Conservation (phyloP, 2,329 filamentous ascomycete genomes). For the Colletotrichum sp. region DNA sequence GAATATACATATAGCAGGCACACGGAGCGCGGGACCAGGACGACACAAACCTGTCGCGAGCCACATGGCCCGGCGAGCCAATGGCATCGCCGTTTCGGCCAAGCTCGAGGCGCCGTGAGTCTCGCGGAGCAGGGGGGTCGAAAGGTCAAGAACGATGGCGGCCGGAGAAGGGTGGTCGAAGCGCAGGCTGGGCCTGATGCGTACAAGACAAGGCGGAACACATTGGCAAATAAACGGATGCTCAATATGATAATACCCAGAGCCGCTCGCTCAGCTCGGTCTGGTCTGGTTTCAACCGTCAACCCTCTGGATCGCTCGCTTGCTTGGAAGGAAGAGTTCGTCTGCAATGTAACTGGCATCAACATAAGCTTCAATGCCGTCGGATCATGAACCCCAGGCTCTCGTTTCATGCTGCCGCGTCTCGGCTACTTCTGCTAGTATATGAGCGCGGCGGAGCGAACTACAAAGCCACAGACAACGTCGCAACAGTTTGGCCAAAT, state of each 20-base stretch:
- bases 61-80: not conserved
- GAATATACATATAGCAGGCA: not conserved
- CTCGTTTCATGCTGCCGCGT: conserved; percentile 9
- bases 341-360: not conserved
- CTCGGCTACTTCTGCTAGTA: not conserved
- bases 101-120: conserved; percentile 17
- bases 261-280: not conserved
- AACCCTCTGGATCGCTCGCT: not conserved
- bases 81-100: not conserved
- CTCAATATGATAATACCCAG: not conserved
- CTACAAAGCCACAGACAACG: not conserved
- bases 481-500: not conserved
- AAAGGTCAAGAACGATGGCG: not conserved
- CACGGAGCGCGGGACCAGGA: not conserved
- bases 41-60: not conserved
- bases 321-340: not conserved
- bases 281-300: conserved; percentile 16
- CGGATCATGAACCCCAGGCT: not conserved
- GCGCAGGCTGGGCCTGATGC: conserved; percentile 2
- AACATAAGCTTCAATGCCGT: not conserved
- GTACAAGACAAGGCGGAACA: not conserved
- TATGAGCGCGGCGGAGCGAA: not conserved
- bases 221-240: not conserved
- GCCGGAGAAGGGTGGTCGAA: not conserved
- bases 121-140: conserved; percentile 1